Evolutionary conservation across 2,329 filamentous ascomycete genomes (phyloP), one percentile per base, ranked within the genome.

Genomic region (Reticulascus tulasneorum): DNA sequence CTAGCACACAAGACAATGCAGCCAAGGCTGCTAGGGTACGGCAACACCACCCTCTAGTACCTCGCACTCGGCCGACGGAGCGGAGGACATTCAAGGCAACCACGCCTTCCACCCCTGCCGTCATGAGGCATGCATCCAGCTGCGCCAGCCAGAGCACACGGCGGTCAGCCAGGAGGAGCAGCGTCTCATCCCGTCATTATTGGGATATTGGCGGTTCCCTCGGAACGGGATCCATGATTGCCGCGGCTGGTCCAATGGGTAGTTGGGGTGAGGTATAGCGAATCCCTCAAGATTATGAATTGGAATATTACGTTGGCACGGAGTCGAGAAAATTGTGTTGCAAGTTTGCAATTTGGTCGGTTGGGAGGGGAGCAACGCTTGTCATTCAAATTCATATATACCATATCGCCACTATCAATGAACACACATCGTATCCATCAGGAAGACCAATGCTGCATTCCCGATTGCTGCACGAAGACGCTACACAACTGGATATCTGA

Each of bases 131-230:
- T 45, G 59, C 64, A 59, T 64, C 79, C 40, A 94, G 86, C 58
- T 94, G 88, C 58, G 88, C 87, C 5, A 94, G 86, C 54, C 87
- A 94, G 62, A 94, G 86, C 59, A 87, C 86, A 7, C 82, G 84
- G 56, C 79, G 82, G 49, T 86, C 79, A 22, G 81, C 78, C 24
- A 71, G 73, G 51, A 69, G 75, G 34, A 86, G 79, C 50, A 82
- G 78, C 46, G 75, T 79, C 22, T 90, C 85, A 28, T 86, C 82
- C 29, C 69, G 88, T 35, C 87, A 94, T 56, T 96, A 94, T 59
- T 96, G 90, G 90, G 90, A 95, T 58, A 78, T 95, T 47, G 87
- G 87, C 18, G 85, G 80, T 6, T 89, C 81, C 49, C 75, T 88
- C 17, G 86, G 85, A 3, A 90, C 85, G 37, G 84, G 84, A 4